A percentile compares a stretch with the other conserved stretches of the same genome.
Conservation (phyloP, 2,329 filamentous ascomycete species). For the Lithohypha guttulata region DNA sequence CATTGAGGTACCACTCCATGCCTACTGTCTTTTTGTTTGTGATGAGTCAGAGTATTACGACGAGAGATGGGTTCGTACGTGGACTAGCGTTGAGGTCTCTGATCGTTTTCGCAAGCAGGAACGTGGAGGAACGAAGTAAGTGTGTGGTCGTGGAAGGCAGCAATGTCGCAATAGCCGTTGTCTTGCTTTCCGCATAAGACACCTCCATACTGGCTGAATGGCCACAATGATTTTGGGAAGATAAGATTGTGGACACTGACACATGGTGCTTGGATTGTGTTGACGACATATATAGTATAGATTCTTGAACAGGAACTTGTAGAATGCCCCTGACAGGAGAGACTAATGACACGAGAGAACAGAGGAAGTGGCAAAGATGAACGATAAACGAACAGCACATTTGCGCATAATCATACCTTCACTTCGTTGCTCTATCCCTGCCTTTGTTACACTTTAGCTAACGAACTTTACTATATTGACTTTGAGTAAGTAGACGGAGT, state of each 20-base stretch:
- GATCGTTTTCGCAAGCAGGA: background rate
- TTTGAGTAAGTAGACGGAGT: no score
- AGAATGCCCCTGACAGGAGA: conserved; percentile 45
- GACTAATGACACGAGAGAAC: background rate
- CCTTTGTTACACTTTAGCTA: no score
- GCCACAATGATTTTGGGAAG: conserved; percentile 46
- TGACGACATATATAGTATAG: conserved; percentile 52
- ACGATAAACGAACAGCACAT: no score
- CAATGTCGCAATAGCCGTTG: conserved; percentile 41
- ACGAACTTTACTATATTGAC: no score
- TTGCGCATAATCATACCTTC: no score
- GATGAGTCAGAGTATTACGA: conserved; percentile 27
- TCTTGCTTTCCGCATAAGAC: conserved; percentile 57
- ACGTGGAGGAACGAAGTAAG: conserved; percentile 11
- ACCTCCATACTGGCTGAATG: conserved; percentile 52
- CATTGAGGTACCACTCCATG: conserved; percentile 56
- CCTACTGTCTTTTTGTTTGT: conserved; percentile 48
- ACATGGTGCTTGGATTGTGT: conserved; percentile 54
- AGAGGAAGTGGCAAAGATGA: background rate
- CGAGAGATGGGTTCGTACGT: conserved; percentile 16
- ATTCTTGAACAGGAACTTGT: conserved; percentile 50
- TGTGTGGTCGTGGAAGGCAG: conserved; percentile 10
- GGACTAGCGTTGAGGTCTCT: background rate
- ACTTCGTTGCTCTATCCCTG: no score
- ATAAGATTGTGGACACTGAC: conserved; percentile 53